Conservation (phyloP, 805 yeast genomes). For the Candida peoriensis region DNA sequence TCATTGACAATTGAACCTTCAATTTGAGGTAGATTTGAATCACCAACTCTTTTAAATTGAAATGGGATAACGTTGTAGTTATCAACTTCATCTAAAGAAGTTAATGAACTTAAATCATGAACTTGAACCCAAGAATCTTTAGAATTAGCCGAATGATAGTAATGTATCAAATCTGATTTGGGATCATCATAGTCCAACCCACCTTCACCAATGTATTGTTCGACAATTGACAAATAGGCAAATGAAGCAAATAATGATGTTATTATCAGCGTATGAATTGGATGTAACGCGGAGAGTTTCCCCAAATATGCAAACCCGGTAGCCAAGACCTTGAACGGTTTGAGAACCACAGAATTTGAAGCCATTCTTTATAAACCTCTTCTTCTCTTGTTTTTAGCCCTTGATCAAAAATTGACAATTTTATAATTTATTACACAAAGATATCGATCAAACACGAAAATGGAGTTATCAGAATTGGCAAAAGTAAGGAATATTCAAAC, state of each 20-base stretch:
- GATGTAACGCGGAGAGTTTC: constrained; percentile 64
- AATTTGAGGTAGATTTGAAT: constrained; percentile 36
- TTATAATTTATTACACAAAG: too few relatives aligned
- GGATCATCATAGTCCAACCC: constrained; percentile 7
- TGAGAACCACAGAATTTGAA: constrained; percentile 20
- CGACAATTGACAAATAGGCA: constrained; percentile 72
- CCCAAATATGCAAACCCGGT: constrained; percentile 42
- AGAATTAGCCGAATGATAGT: constrained; percentile 32
- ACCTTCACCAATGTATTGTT: constrained; percentile 46
- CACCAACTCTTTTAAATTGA: constrained; percentile 45
- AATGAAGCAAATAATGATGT: constrained; percentile 72
- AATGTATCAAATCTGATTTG: constrained; percentile 23
- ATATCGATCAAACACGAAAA: too few relatives aligned
- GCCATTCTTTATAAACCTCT: too few relatives aligned
- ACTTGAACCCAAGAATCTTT: constrained; percentile 43
- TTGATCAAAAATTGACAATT: too few relatives aligned
- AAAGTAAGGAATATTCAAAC: too few relatives aligned
- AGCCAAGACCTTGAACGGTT: constrained; percentile 28
- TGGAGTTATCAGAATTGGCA: too few relatives aligned
- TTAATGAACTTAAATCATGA: constrained; percentile 34
- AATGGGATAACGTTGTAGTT: constrained; percentile 51
- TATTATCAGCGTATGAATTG: constrained; percentile 77
- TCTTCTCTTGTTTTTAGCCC: too few relatives aligned
- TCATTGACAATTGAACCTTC: constrained; percentile 35
- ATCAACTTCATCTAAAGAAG: constrained; percentile 33